Conservation (phyloP, 1,139 yeast species). For the Yamadazyma songkhlaensis region DNA sequence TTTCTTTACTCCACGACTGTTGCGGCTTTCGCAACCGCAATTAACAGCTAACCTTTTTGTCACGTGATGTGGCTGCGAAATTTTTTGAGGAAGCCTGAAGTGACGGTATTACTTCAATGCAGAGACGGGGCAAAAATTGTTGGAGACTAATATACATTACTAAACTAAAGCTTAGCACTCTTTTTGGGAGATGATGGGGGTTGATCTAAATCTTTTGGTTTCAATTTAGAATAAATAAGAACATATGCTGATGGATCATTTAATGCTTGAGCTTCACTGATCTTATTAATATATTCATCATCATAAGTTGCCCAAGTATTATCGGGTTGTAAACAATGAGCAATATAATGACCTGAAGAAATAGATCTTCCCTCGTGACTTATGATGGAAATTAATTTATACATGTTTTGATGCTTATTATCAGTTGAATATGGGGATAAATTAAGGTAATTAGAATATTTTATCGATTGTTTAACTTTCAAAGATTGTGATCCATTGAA, state of each 20-base stretch:
- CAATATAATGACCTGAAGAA: constrained; percentile 89
- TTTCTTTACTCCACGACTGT: too few relatives aligned
- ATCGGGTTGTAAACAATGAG: constrained; percentile 89
- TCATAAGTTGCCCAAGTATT: constrained; percentile 92
- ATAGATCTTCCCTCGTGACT: constrained; percentile 94
- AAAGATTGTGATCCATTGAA: constrained; percentile 74
- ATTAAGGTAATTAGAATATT: constrained; percentile 76
- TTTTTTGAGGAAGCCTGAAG: not conserved
- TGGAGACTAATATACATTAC: constrained; percentile 1
- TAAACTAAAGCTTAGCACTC: not conserved
- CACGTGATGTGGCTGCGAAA: not conserved
- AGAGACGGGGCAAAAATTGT: too few relatives aligned
- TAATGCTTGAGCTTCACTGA: constrained; percentile 70
- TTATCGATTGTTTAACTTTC: constrained; percentile 83
- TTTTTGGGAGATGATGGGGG: not conserved
- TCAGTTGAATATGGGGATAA: constrained; percentile 59
- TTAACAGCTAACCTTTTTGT: too few relatives aligned
- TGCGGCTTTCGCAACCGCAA: too few relatives aligned
- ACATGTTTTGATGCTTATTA: constrained; percentile 48
- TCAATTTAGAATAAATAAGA: constrained; percentile 73
- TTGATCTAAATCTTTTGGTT: constrained; percentile 26
- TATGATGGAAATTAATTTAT: constrained; percentile 79
- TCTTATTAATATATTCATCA: constrained; percentile 79
- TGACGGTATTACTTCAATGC: not conserved
- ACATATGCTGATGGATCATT: constrained; percentile 89